Percentiles rank a stretch among this genome's conserved stretches.
Evolutionary conservation across 1,139 yeast genomes (phyloP).

Genomic region (Arxiozyma telluris): DNA sequence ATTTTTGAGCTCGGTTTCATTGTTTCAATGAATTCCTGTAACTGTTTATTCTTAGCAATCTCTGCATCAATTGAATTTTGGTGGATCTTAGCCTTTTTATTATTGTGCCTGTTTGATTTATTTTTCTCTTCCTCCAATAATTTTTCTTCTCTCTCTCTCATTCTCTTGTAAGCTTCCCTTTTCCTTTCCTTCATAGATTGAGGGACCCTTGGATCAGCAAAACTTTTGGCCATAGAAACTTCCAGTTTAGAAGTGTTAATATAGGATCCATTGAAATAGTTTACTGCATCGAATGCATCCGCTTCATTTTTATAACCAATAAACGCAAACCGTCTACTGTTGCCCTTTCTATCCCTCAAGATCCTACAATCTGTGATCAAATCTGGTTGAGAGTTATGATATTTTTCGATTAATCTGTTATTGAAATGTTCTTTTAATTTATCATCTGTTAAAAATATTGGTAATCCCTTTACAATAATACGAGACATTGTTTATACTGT

Average conservation of each 20-base stretch:
- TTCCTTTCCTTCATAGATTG: slow-evolving; percentile 57
- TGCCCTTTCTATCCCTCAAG: slow-evolving; percentile 72
- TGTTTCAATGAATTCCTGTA: slow-evolving; percentile 73
- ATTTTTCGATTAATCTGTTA: slow-evolving; percentile 36
- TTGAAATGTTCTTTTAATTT: slow-evolving; percentile 62
- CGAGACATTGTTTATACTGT: slow-evolving; percentile 53
- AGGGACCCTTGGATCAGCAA: slow-evolving; percentile 77
- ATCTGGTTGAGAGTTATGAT: slow-evolving; percentile 14
- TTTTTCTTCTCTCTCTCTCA: slow-evolving; percentile 48
- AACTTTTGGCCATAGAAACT: slow-evolving; percentile 76
- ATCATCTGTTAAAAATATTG: slow-evolving; percentile 70
- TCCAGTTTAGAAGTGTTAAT: slow-evolving; percentile 74
- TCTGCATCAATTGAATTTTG: slow-evolving; percentile 42
- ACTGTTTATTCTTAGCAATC: slow-evolving; percentile 54
- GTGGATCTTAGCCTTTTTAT: slow-evolving; percentile 19
- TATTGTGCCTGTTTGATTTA: slow-evolving; percentile 26
- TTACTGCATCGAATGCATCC: slow-evolving; percentile 75
- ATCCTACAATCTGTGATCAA: slow-evolving; percentile 81
- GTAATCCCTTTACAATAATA: slow-evolving; percentile 89
- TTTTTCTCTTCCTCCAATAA: slow-evolving; percentile 35
- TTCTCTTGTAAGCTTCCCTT: slow-evolving; percentile 45
- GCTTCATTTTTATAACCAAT: slow-evolving; percentile 65
- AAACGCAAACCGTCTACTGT: slow-evolving; percentile 88
- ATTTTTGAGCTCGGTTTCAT: slow-evolving; percentile 59
- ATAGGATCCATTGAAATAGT: slow-evolving; percentile 66